These are phyloP conservation scores for Erythrobasidium hasegawianum DNA, from an alignment of 1,284 basidiomycete species.

Conservation along the genomic window DNA sequence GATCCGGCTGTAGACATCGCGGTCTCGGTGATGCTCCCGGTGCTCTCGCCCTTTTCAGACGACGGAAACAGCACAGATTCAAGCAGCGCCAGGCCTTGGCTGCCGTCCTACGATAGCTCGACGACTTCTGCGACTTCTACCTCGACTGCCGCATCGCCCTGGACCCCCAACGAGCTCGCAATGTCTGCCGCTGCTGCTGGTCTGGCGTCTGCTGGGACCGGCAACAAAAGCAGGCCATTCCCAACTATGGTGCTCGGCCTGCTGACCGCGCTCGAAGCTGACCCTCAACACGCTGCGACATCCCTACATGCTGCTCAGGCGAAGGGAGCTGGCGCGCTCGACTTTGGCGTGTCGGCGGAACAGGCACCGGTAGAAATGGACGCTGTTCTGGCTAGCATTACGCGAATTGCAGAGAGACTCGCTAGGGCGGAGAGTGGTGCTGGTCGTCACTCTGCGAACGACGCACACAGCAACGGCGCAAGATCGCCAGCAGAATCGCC, in stretches of 20 bases:
- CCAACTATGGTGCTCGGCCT: constrained; percentile 41
- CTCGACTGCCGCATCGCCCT: neutral
- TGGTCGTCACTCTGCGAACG: neutral
- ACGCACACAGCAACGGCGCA: neutral
- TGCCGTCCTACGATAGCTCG: neutral
- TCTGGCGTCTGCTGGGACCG: neutral
- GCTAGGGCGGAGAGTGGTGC: constrained; percentile 33
- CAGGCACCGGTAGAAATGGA: constrained; percentile 40
- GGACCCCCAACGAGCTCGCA: neutral
- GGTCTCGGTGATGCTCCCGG: too few species aligned
- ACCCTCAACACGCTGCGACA: constrained; percentile 39
- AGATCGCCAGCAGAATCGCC: neutral
- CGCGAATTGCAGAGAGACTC: constrained; percentile 31
- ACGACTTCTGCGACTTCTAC: neutral
- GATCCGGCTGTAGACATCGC: too few species aligned
- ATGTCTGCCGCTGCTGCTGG: neutral
- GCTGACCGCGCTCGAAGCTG: constrained; percentile 43
- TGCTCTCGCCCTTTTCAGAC: too few species aligned
- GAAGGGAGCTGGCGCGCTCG: constrained; percentile 35
- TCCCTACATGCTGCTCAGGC: constrained; percentile 37
- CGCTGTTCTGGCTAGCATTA: constrained; percentile 29
- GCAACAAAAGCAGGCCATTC: neutral
- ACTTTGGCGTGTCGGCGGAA: constrained; percentile 21
- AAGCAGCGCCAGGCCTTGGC: neutral
- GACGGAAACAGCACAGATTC: constrained; percentile 2